Conservation (phyloP, 805 yeast species). For the Nadsonia fulvescens region DNA sequence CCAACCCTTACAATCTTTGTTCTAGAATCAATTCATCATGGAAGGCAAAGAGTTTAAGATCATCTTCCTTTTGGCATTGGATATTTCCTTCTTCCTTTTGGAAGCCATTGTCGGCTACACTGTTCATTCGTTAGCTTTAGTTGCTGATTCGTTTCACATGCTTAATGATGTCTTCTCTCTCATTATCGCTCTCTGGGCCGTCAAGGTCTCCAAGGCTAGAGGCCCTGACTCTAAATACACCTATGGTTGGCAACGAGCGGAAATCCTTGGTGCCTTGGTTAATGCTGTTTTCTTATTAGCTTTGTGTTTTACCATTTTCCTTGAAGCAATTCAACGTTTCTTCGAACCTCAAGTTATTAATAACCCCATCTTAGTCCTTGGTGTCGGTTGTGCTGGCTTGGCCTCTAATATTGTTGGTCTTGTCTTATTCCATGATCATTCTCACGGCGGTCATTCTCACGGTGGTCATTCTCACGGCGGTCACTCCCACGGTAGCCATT, state of each 20-base stretch:
- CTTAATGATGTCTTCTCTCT: constrained; percentile 83
- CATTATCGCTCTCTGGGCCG: constrained; percentile 91
- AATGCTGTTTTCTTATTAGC: constrained; percentile 90
- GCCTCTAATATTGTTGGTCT: constrained; percentile 70
- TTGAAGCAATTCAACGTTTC: constrained; percentile 85
- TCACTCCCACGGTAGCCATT: constrained; percentile 36
- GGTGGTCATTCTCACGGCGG: constrained; percentile 35
- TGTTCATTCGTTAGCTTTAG: constrained; percentile 82
- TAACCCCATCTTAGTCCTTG: constrained; percentile 66
- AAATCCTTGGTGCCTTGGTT: constrained; percentile 82
- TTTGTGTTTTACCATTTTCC: constrained; percentile 73
- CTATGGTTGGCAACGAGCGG: constrained; percentile 97
- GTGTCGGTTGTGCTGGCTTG: constrained; percentile 73
- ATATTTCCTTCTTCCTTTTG: constrained; percentile 65
- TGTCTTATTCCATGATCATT: constrained; percentile 76
- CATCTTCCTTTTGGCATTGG: constrained; percentile 49
- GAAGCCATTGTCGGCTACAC: constrained; percentile 68
- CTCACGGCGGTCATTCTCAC: constrained; percentile 38
- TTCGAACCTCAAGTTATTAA: constrained; percentile 61
- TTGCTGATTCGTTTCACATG: constrained; percentile 97
- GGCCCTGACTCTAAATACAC: constrained; percentile 80
- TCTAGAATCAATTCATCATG: constrained; percentile 13
- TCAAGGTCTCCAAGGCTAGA: constrained; percentile 63
- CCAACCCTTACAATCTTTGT: too few relatives aligned
- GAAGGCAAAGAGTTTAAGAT: constrained; percentile 53